Base-by-base conservation (phyloP, 2,329 filamentous ascomycete genomes). In the Fusarium stilboides region DNA sequence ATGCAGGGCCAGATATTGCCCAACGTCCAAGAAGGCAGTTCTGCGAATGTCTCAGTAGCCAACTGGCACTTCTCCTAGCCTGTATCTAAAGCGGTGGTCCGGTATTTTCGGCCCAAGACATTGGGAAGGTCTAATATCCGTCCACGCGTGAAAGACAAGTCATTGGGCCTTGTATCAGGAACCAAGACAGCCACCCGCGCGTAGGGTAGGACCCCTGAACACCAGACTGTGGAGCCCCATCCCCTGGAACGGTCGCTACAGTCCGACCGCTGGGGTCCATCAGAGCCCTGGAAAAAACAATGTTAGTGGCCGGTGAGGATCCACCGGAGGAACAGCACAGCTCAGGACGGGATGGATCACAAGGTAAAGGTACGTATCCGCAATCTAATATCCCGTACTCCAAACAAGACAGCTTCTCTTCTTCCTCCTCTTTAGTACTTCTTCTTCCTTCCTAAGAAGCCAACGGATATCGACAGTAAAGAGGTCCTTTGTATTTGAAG, bases 301-400 rank as follows among this genome's bases (percentile, higher is more conserved):
- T 49, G 39, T 55, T 50, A 67, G 62, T 69, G 66, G 66, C 44
- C 62, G 47, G 62, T 69, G 57, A 36, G 22, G 50, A 17, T 47
- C 62, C 57, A 59, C 66, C 63, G 67, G 56, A 49, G 43, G 46
- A 69, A 61, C 47, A 70, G 63, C 58, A 61, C 47, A 70, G 63
- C 58, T 70, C 52, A 69, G 66, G 56, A 31, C 28, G 28, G 28
- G 61, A 65, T 65, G 28, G 61, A 65, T 65, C 61, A 65, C 61
- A 65, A 65, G 60, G 46, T 45, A 54, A 65, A 57, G 67, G 67
- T 70, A 70, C 68, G 68, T 70, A 70, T 67, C 44, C 63, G 64
- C 56, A 68, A 66, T 69, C 63, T 70, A 70, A 70, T 70, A 70
- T 70, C 67, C 68, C 62, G 62, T 65, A 42, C 62, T 45, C 63